phyloP scores from a whole-genome alignment of 805 yeast genomes.

The Hanseniaspora meyeri region DNA sequence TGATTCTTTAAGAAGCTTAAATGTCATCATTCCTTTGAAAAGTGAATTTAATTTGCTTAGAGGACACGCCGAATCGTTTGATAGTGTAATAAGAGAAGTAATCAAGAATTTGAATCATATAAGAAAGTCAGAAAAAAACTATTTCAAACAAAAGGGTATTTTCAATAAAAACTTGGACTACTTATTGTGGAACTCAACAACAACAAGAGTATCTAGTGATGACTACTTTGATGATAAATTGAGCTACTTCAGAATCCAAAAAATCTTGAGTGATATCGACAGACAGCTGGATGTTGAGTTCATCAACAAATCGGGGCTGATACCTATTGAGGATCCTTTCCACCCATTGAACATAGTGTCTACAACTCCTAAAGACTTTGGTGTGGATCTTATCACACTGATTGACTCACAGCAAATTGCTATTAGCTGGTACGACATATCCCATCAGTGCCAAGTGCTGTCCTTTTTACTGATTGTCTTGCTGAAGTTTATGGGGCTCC shows the following conservation, averaged over 20 bases:
- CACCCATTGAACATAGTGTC: slow-evolving; percentile 21
- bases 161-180: slow-evolving; percentile 23
- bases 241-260: slow-evolving; percentile 26
- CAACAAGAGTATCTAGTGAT: slow-evolving; percentile 14
- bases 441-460: slow-evolving; percentile 29
- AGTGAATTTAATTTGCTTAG: slow-evolving; percentile 28
- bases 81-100: slow-evolving; percentile 27
- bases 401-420: slow-evolving; percentile 24
- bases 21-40: slow-evolving; percentile 26
- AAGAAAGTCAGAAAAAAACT: slow-evolving; percentile 20
- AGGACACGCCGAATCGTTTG: slow-evolving; percentile 30
- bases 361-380: slow-evolving; percentile 26
- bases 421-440: slow-evolving; percentile 30
- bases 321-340: slow-evolving; percentile 25
- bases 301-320: slow-evolving; percentile 27
- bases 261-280: slow-evolving; percentile 26
- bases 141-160: slow-evolving; percentile 18
- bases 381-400: slow-evolving; percentile 25
- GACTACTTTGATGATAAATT: slow-evolving; percentile 14
- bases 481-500: slow-evolving; percentile 25
- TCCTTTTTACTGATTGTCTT: slow-evolving; percentile 26
- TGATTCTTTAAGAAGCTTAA: slow-evolving; percentile 27
- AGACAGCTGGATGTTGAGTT: slow-evolving; percentile 27
- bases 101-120: slow-evolving; percentile 24
- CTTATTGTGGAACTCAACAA: slow-evolving; percentile 23